These are phyloP conservation scores for Angomonas desouzai DNA, from an alignment of 208 protist genomes.

Conservation along the genomic window DNA sequence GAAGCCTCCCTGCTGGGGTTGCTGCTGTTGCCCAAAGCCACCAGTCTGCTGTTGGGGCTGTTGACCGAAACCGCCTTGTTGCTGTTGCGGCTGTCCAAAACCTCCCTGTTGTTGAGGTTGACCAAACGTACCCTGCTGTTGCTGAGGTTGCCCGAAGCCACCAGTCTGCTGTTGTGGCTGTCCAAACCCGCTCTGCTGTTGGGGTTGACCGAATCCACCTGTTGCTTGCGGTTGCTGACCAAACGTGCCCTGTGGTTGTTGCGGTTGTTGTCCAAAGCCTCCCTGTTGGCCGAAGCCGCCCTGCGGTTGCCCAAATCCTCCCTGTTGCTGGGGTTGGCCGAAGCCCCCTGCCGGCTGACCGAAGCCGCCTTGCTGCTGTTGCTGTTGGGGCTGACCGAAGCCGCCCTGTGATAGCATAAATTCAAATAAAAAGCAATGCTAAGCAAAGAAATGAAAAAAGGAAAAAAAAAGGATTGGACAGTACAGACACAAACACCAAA, in stretches of 20 bases:
- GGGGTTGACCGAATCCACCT: conserved; percentile 12
- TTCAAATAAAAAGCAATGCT: too few species aligned
- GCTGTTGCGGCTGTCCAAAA: conserved; percentile 35
- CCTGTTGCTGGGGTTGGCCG: conserved; percentile 1
- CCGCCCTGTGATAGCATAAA: conserved; percentile 1
- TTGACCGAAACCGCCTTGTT: conserved; percentile 45
- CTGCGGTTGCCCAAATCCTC: conserved; percentile 19
- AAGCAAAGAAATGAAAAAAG: too few species aligned
- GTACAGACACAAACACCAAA: too few species aligned
- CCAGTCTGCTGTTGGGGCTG: conserved; percentile 14
- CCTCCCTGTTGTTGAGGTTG: conserved; percentile 11
- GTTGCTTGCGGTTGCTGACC: conserved; percentile 4
- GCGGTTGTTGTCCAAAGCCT: conserved; percentile 16
- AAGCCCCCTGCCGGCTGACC: too few species aligned
- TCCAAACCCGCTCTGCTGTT: background rate
- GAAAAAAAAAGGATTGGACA: too few species aligned
- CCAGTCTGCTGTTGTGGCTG: background rate
- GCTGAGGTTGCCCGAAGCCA: conserved; percentile 13
- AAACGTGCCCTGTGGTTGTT: conserved; percentile 6
- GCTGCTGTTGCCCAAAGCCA: conserved; percentile 23
- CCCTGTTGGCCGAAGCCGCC: conserved; percentile 35
- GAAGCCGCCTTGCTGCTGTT: too few species aligned
- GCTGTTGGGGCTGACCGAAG: conserved; percentile 18
- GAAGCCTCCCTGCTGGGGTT: conserved; percentile 28
- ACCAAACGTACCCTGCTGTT: background rate